Percentiles rank a stretch among this genome's conserved stretches.
phyloP scores from a whole-genome alignment of 345 rosid genomes.

The Turnera subulata region DNA sequence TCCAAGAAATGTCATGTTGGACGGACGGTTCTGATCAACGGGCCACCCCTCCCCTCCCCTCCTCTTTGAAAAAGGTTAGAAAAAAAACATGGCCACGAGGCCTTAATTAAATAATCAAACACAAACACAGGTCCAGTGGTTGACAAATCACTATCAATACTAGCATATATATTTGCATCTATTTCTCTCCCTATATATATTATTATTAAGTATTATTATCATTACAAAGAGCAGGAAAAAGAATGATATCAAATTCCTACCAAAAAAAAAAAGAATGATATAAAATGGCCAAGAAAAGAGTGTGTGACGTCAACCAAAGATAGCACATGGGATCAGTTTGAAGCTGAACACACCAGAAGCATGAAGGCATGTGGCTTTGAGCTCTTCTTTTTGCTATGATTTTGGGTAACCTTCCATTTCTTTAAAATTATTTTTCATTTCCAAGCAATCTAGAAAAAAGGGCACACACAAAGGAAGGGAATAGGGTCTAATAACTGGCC shows the following conservation, averaged over 20 bases:
- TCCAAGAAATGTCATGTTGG: conserved; percentile 7
- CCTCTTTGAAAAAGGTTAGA: background rate
- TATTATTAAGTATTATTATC: too few species aligned
- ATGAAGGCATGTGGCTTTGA: conserved; percentile 3
- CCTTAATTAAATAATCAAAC: background rate
- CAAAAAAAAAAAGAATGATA: background rate
- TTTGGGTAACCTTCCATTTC: too few species aligned
- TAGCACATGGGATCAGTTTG: conserved; percentile 9
- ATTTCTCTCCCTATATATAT: too few species aligned
- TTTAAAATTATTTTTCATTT: too few species aligned
- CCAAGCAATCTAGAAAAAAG: too few species aligned
- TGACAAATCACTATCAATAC: conserved; percentile 16
- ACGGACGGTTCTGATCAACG: conserved; percentile 9
- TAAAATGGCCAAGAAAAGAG: background rate
- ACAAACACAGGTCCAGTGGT: conserved; percentile 13
- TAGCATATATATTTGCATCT: conserved; percentile 6
- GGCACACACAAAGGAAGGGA: too few species aligned
- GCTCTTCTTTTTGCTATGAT: background rate
- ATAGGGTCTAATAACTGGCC: background rate
- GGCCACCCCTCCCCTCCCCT: conserved; percentile 5
- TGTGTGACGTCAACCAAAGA: conserved; percentile 4
- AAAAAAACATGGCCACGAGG: conserved; percentile 12
- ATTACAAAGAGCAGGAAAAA: too few species aligned
- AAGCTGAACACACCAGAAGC: conserved; percentile 1
- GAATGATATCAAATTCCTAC: background rate